phyloP scores from a whole-genome alignment of 1,284 basidiomycete species.

The Rhodotorula sp. region DNA sequence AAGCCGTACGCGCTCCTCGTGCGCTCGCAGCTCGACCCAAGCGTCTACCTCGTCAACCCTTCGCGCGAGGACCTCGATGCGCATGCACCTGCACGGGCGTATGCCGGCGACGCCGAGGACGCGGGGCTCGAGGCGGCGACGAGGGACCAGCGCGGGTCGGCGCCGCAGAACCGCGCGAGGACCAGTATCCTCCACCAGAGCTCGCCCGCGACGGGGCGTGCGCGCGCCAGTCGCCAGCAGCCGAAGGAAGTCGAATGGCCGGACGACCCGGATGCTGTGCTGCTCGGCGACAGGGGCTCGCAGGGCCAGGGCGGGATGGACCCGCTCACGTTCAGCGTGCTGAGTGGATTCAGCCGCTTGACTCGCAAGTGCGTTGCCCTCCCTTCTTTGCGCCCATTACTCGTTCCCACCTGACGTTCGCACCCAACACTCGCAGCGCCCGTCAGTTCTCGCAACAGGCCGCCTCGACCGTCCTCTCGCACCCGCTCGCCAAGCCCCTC shows the following conservation, averaged over 20 bases:
- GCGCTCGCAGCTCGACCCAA: conserved; percentile 73
- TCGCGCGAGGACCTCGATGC: conserved; percentile 84
- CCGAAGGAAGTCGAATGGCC: conserved; percentile 24
- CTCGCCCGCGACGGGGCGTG: conserved; percentile 10
- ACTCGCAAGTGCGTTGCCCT: no score
- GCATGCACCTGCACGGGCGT: conserved; percentile 55
- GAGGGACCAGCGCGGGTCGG: no score
- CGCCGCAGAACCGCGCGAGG: conserved; percentile 13
- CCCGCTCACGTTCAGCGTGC: conserved; percentile 47
- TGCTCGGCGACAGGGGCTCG: neutral
- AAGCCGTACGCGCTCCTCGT: conserved; percentile 69
- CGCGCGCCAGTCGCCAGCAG: neutral
- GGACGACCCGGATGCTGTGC: conserved; percentile 23
- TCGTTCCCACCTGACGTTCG: no score
- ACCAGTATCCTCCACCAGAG: conserved; percentile 44
- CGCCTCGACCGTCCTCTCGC: conserved; percentile 87
- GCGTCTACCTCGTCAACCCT: conserved; percentile 88
- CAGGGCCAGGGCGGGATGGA: conserved; percentile 39
- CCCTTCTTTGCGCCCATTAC: no score
- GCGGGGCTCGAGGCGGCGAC: no score
- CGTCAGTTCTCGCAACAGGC: conserved; percentile 59
- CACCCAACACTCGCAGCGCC: conserved; percentile 60
- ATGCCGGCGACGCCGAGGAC: conserved; percentile 34
- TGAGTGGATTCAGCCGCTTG: conserved; percentile 44
- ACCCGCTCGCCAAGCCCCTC: conserved; percentile 89